Percentiles rank a stretch among this genome's conserved stretches.
These are phyloP conservation scores for Akanthomyces uredinophilus DNA, from an alignment of 2,329 filamentous ascomycete genomes.

Conservation along the genomic window DNA sequence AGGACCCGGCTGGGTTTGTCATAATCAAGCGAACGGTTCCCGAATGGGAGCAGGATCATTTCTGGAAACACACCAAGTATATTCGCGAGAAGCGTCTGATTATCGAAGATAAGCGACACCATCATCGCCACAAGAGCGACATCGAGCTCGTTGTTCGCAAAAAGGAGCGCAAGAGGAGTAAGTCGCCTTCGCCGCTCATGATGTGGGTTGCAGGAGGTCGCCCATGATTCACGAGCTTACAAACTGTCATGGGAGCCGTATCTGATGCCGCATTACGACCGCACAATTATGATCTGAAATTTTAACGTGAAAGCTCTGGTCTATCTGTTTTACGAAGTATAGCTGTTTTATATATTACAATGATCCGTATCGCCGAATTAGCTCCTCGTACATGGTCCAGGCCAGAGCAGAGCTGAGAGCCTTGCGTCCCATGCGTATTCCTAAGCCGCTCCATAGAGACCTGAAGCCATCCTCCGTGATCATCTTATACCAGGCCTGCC, in stretches of 20 bases:
- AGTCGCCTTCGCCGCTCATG: slow-evolving; percentile 48
- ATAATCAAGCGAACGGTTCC: slow-evolving; percentile 70
- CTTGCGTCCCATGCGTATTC: slow-evolving; percentile 82
- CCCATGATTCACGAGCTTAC: slow-evolving; percentile 1
- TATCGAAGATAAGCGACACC: slow-evolving; percentile 42
- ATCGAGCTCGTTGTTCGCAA: slow-evolving; percentile 45
- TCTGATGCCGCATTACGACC: background rate
- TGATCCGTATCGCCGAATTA: slow-evolving; percentile 58
- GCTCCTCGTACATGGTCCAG: slow-evolving; percentile 95
- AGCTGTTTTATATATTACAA: slow-evolving; percentile 13
- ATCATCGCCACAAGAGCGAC: slow-evolving; percentile 45
- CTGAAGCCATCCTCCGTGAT: slow-evolving; percentile 72
- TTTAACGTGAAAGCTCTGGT: background rate
- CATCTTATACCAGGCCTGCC: slow-evolving; percentile 73
- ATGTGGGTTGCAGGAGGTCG: slow-evolving; percentile 53
- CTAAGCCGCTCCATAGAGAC: slow-evolving; percentile 80
- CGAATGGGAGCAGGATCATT: slow-evolving; percentile 63
- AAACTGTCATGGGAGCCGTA: background rate
- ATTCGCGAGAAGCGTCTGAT: slow-evolving; percentile 54
- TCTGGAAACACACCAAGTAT: slow-evolving; percentile 66
- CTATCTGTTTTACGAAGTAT: slow-evolving; percentile 9
- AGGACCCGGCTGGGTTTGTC: slow-evolving; percentile 65
- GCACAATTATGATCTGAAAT: slow-evolving; percentile 5
- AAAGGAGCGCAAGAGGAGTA: slow-evolving; percentile 52
- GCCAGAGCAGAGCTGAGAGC: slow-evolving; percentile 90